Evolutionary conservation across 2,329 filamentous ascomycete genomes (phyloP), one percentile per base, ranked within the genome.

Genomic region (Calonectria crousiana): DNA sequence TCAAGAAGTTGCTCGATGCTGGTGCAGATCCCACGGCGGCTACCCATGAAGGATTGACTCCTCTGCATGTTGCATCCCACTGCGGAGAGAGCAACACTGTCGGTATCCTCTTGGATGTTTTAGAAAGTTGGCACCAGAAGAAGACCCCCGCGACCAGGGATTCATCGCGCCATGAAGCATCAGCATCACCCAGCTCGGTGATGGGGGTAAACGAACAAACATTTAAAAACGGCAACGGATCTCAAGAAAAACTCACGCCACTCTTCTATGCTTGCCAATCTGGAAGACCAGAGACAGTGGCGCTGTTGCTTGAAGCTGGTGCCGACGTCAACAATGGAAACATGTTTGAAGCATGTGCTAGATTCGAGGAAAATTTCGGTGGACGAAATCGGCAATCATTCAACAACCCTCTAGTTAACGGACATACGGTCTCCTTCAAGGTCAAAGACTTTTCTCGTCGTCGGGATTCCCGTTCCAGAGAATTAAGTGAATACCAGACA

Each of bases 1-100:
- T 83, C 1, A 78, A 76, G 23, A 72, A 71, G 11, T 78, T 88
- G 13, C 77, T 88, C 1, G 78, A 81, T 4, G 80, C 81, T 5
- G 85, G 86, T 5, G 85, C 85, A 0, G 79, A 87, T 78, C 77
- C 83, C 0, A 74, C 65, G 0, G 73, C 77, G 1, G 30, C 64
- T 0, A 86, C 85, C 0, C 16, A 80, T 5, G 81, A 86, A 9
- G 84, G 83, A 0, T 76, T 84, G 56, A 87, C 82, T 5, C 78
- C 83, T 6, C 79, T 89, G 4, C 87, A 88, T 60, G 67, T 88
- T 23, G 85, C 86, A 1, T 80, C 84, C 5, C 80, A 82, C 16
- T 73, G 77, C 5, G 76, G 84, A 30, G 75, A 84, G 47, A 77
- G 75, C 52, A 86, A 87, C 28, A 78, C 81, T 2, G 75, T 87